phyloP scores from a whole-genome alignment of 1,284 basidiomycete species.

The Pterula multifida region DNA sequence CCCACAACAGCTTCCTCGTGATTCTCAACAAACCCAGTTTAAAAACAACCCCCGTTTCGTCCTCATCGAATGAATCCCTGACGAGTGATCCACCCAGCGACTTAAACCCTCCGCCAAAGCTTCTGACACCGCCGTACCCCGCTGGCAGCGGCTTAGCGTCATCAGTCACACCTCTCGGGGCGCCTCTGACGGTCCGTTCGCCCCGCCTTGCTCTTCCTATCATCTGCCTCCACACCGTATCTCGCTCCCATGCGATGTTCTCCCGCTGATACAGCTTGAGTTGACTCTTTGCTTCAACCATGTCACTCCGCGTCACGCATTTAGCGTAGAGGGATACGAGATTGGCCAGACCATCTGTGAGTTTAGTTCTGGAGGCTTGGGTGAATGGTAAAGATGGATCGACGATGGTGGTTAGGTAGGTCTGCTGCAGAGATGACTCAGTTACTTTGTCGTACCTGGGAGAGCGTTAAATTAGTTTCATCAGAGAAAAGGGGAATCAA shows the following conservation, averaged over 20 bases:
- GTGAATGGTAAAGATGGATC: conserved; percentile 62
- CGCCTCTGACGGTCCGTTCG: conserved; percentile 33
- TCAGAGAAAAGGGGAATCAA: neutral
- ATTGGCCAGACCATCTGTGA: conserved; percentile 50
- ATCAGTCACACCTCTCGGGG: conserved; percentile 18
- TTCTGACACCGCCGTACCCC: conserved; percentile 20
- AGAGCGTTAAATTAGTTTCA: too few species aligned
- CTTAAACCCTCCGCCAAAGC: neutral
- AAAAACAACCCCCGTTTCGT: neutral
- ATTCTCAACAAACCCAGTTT: conserved; percentile 33
- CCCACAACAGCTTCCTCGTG: conserved; percentile 49
- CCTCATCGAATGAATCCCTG: neutral
- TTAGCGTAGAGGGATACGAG: conserved; percentile 76
- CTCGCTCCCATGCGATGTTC: conserved; percentile 89
- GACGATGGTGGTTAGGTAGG: conserved; percentile 71
- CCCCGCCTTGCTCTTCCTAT: conserved; percentile 79
- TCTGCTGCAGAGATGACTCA: conserved; percentile 12
- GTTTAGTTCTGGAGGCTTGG: conserved; percentile 45
- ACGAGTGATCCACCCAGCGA: neutral
- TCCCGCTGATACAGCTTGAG: conserved; percentile 86
- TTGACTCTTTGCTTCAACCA: conserved; percentile 63
- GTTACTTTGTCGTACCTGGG: conserved; percentile 90
- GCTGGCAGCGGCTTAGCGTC: neutral
- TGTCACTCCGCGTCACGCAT: conserved; percentile 76
- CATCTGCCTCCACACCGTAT: conserved; percentile 98